phyloP scores from a whole-genome alignment of 2,329 filamentous ascomycete genomes.

The Apiospora hydei region DNA sequence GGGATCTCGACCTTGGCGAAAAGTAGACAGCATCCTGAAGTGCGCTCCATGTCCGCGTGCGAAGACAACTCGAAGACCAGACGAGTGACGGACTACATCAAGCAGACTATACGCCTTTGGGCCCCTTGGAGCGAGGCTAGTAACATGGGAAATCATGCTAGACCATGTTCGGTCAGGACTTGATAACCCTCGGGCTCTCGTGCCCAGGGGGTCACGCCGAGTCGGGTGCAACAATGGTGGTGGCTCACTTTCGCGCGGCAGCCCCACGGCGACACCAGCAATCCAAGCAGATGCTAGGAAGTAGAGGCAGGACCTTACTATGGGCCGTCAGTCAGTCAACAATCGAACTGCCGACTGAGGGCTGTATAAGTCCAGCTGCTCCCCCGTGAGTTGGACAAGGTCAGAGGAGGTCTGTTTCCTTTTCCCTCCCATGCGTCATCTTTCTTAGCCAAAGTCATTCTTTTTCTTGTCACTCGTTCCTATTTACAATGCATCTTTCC shows the following conservation, averaged over 20 bases:
- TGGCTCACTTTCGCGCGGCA: not conserved
- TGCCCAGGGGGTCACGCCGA: not conserved
- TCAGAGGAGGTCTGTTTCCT: not conserved
- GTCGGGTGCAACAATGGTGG: not conserved
- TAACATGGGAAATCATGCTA: not conserved
- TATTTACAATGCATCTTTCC: not conserved
- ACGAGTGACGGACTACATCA: not conserved
- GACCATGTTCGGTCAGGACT: constrained; percentile 2
- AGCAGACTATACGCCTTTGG: constrained; percentile 11
- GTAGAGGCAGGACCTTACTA: too few species aligned
- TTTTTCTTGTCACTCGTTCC: not conserved
- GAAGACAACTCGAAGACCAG: not conserved
- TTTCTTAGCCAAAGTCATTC: not conserved
- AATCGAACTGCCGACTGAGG: not conserved
- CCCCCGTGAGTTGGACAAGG: not conserved
- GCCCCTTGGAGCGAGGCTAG: not conserved
- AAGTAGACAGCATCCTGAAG: not conserved
- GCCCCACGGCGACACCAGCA: too few species aligned
- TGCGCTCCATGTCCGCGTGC: not conserved
- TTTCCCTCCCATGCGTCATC: not conserved
- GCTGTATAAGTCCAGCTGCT: constrained; percentile 1
- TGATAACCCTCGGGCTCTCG: not conserved
- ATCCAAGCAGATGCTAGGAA: too few species aligned
- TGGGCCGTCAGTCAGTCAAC: not conserved
- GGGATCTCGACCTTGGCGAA: not conserved